A percentile compares a stretch with the other conserved stretches of the same genome.
These are phyloP conservation scores for rapeseed (Brassica napus) DNA, from an alignment of 345 rosid species.

Conservation along the genomic window DNA sequence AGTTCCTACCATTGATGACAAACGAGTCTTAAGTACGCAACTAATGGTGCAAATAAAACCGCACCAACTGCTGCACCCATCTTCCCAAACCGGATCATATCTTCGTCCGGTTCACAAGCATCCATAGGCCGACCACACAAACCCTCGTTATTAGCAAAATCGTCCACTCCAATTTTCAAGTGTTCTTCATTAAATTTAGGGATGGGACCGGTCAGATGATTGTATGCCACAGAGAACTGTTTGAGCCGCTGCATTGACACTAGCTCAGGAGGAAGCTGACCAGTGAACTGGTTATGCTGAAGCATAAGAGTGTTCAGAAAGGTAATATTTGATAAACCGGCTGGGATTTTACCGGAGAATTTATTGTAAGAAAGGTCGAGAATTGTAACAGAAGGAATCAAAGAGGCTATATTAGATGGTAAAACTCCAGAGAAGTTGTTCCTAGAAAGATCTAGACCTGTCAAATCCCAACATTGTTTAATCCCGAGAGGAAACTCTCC, in stretches of 20 bases:
- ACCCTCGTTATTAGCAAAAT: conserved; percentile 54
- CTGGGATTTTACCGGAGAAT: conserved; percentile 63
- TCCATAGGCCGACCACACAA: conserved; percentile 63
- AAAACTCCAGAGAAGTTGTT: conserved; percentile 61
- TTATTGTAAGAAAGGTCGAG: conserved; percentile 69
- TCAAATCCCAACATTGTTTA: conserved; percentile 10
- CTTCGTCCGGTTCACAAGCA: conserved; percentile 32
- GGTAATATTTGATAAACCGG: conserved; percentile 33
- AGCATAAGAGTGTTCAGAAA: conserved; percentile 62
- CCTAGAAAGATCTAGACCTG: conserved; percentile 60
- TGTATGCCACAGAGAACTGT: conserved; percentile 53
- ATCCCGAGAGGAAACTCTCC: conserved; percentile 54
- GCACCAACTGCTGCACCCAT: conserved; percentile 57
- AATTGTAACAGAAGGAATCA: conserved; percentile 26
- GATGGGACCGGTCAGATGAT: conserved; percentile 58
- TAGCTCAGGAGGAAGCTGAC: conserved; percentile 54
- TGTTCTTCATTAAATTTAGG: conserved; percentile 14
- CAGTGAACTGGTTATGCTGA: conserved; percentile 59
- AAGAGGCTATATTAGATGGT: conserved; percentile 37
- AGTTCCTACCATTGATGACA: background rate
- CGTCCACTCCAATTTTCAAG: background rate
- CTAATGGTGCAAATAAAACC: conserved; percentile 36
- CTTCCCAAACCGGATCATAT: conserved; percentile 34
- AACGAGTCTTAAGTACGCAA: conserved; percentile 11
- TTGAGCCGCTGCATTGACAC: conserved; percentile 42